These are phyloP conservation scores for Escallonia herrerae DNA, from an alignment of 129 eudicot species.

Conservation along the genomic window DNA sequence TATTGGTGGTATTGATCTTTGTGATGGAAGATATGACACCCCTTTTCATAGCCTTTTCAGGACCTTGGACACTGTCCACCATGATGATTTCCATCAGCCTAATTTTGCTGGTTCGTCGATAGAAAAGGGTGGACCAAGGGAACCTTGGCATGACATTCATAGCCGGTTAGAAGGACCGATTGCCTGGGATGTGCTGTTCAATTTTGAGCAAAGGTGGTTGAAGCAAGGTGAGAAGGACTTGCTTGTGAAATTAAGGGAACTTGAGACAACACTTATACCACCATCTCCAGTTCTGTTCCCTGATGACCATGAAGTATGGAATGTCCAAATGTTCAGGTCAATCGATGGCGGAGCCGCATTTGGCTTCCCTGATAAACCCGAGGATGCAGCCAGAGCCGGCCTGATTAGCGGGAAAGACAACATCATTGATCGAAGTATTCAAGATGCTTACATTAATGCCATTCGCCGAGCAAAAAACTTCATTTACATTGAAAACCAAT, in stretches of 20 bases:
- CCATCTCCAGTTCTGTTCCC: slow-evolving; percentile 15
- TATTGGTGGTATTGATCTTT: slow-evolving; percentile 26
- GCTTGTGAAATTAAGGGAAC: slow-evolving; percentile 7
- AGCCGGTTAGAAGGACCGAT: slow-evolving; percentile 23
- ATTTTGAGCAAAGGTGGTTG: slow-evolving; percentile 24
- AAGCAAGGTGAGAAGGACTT: slow-evolving; percentile 15
- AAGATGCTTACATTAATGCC: slow-evolving; percentile 19
- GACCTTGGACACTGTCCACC: slow-evolving; percentile 20
- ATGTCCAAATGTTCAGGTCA: slow-evolving; percentile 18
- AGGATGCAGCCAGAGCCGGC: slow-evolving; percentile 15
- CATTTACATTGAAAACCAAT: slow-evolving; percentile 19
- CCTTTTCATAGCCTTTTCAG: slow-evolving; percentile 21
- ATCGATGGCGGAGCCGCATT: slow-evolving; percentile 24
- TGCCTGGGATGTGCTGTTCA: slow-evolving; percentile 31
- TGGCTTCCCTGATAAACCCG: slow-evolving; percentile 19
- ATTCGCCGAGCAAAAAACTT: slow-evolving; percentile 16
- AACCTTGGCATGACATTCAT: slow-evolving; percentile 35
- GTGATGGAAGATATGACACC: slow-evolving; percentile 30
- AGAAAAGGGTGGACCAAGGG: slow-evolving; percentile 29
- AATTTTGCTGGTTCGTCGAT: slow-evolving; percentile 20
- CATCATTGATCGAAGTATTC: slow-evolving; percentile 22
- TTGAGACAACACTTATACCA: slow-evolving; percentile 6
- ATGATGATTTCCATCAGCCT: slow-evolving; percentile 27
- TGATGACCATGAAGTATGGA: slow-evolving; percentile 16
- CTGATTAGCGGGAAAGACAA: slow-evolving; percentile 17